Percentiles rank a stretch among this genome's conserved stretches.
phyloP scores from a whole-genome alignment of 164 flowering plant genomes.

The Umbilicus rupestris region DNA sequence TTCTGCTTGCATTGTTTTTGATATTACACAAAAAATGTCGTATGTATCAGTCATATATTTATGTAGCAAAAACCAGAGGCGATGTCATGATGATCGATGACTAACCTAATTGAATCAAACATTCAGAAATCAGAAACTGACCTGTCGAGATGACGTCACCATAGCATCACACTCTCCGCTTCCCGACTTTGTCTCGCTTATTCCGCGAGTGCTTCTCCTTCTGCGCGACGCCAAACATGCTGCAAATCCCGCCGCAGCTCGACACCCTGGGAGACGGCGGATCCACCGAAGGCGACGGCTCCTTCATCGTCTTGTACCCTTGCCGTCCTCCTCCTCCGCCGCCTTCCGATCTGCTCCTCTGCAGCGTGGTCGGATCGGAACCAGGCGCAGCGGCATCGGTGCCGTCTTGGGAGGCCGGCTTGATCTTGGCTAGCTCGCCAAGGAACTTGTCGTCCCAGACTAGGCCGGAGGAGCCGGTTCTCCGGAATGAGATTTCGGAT shows the following conservation, averaged over 20 bases:
- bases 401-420: constrained; percentile 11
- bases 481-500: constrained; percentile 61
- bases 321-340: background rate
- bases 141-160: too few species aligned
- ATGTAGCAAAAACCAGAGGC: too few species aligned
- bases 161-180: too few species aligned
- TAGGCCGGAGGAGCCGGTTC: constrained; percentile 79
- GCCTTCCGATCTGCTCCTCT: too few species aligned
- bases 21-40: too few species aligned
- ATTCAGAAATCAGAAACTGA: too few species aligned
- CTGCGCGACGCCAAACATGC: background rate
- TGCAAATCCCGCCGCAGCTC: constrained; percentile 1
- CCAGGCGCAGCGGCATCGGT: background rate
- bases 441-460: constrained; percentile 70
- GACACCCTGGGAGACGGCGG: constrained; percentile 6
- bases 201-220: background rate
- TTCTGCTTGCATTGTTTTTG: too few species aligned
- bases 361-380: background rate
- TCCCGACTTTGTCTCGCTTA: too few species aligned
- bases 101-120: too few species aligned
- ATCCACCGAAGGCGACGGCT: constrained; percentile 1
- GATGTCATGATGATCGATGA: too few species aligned
- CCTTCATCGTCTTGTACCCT: background rate
- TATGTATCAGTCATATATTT: too few species aligned
- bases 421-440: constrained; percentile 26